These are phyloP conservation scores for Erucastrum elatum DNA, from an alignment of 345 rosid genomes.

Conservation along the genomic window DNA sequence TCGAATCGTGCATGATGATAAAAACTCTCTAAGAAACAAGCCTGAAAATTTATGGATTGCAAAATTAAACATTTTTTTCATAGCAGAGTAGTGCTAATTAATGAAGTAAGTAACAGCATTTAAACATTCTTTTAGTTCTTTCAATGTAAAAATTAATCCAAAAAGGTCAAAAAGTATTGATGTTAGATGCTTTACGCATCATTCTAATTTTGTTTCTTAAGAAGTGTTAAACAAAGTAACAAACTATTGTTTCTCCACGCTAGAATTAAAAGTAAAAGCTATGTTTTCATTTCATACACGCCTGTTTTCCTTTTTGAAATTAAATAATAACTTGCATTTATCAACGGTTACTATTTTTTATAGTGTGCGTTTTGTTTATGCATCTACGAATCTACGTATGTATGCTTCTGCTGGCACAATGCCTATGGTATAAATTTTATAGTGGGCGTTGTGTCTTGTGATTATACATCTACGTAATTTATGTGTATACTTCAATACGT, in stretches of 20 bases:
- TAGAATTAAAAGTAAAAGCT: not conserved
- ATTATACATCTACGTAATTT: not conserved
- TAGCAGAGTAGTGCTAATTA: not conserved
- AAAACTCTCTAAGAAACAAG: not conserved
- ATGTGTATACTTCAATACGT: not conserved
- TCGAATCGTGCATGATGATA: not conserved
- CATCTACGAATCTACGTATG: too few relatives aligned
- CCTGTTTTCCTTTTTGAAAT: too few relatives aligned
- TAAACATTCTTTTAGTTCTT: not conserved
- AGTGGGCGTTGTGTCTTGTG: not conserved
- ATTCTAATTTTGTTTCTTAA: not conserved
- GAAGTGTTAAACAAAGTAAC: not conserved
- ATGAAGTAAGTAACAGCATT: not conserved
- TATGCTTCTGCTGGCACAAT: too few relatives aligned
- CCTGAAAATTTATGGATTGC: not conserved
- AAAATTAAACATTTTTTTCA: not conserved
- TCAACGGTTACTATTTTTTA: too few relatives aligned
- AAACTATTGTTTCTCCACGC: not conserved
- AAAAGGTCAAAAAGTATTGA: not conserved
- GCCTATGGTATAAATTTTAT: too few relatives aligned
- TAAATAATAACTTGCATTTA: too few relatives aligned
- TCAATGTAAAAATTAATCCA: too few relatives aligned
- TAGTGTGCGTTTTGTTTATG: too few relatives aligned
- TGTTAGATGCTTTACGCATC: conserved; percentile 2
- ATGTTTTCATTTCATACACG: too few relatives aligned